These are phyloP conservation scores for Telopea speciosissima DNA, from an alignment of 177 flowering plant genomes.

Conservation along the genomic window DNA sequence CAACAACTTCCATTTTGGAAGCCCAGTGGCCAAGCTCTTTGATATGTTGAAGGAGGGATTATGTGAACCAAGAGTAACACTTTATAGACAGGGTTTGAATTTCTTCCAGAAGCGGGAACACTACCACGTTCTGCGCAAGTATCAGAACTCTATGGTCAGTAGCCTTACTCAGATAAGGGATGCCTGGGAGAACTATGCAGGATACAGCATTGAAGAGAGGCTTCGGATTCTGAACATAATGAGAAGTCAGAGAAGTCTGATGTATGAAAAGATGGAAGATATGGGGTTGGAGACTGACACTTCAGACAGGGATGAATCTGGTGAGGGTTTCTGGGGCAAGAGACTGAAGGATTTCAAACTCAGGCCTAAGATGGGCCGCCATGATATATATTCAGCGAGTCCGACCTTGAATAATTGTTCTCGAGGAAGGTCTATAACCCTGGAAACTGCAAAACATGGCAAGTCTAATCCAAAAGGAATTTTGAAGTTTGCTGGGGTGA, in stretches of 20 bases:
- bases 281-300: conserved; percentile 41
- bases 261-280: conserved; percentile 52
- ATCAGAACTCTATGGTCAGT: conserved; percentile 73
- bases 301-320: conserved; percentile 49
- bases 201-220: conserved; percentile 70
- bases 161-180: conserved; percentile 54
- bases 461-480: conserved; percentile 57
- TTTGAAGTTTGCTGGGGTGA: conserved; percentile 45
- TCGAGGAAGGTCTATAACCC: conserved; percentile 21
- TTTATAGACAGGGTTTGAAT: conserved; percentile 67
- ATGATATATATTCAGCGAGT: conserved; percentile 25
- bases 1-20: conserved; percentile 77
- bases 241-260: conserved; percentile 61
- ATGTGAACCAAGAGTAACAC: conserved; percentile 88
- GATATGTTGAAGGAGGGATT: conserved; percentile 84
- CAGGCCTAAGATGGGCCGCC: conserved; percentile 30
- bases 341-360: conserved; percentile 36
- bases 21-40: conserved; percentile 61
- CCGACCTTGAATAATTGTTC: conserved; percentile 31
- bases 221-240: conserved; percentile 60
- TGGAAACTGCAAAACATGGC: conserved; percentile 36
- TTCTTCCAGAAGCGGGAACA: conserved; percentile 65
- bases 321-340: conserved; percentile 45
- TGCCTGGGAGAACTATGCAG: conserved; percentile 63
- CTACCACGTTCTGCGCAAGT: conserved; percentile 58